These are phyloP conservation scores for Russula sp. DNA, from an alignment of 768 basidiomycete genomes.

Conservation along the genomic window DNA sequence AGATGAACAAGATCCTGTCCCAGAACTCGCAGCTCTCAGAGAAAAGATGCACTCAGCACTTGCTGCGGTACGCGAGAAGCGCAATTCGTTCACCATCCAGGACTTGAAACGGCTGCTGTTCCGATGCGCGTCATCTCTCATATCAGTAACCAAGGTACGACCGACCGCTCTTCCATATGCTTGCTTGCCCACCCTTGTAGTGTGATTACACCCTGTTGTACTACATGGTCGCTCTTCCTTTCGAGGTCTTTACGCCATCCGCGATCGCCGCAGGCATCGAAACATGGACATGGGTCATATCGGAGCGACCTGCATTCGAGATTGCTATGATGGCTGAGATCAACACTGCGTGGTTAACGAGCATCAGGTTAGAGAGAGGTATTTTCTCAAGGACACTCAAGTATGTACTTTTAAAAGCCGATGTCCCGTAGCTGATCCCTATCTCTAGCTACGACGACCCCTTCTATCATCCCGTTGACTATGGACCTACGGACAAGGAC, in stretches of 20 bases:
- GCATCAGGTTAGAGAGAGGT: conserved; percentile 71
- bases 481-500: conserved; percentile 85
- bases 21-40: conserved; percentile 63
- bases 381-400: conserved; percentile 78
- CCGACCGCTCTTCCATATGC: neutral
- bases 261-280: conserved; percentile 86
- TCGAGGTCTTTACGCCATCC: conserved; percentile 82
- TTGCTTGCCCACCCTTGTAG: conserved; percentile 34
- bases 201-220: conserved; percentile 82
- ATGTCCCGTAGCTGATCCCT: conserved; percentile 12
- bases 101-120: conserved; percentile 84
- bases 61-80: conserved; percentile 63
- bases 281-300: conserved; percentile 94
- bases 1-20: conserved; percentile 50
- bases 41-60: conserved; percentile 60
- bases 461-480: conserved; percentile 78
- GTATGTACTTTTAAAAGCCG: conserved; percentile 40
- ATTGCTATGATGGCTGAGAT: conserved; percentile 82
- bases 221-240: conserved; percentile 81
- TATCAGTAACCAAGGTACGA: conserved; percentile 58
- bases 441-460: conserved; percentile 76
- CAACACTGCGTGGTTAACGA: conserved; percentile 79
- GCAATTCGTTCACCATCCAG: conserved; percentile 65
- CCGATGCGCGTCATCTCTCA: conserved; percentile 76
- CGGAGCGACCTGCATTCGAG: conserved; percentile 77